Percentiles rank a stretch among this genome's conserved stretches.
Conservation (phyloP, 1,284 basidiomycete species). For the Ceratobasidium sp. region DNA sequence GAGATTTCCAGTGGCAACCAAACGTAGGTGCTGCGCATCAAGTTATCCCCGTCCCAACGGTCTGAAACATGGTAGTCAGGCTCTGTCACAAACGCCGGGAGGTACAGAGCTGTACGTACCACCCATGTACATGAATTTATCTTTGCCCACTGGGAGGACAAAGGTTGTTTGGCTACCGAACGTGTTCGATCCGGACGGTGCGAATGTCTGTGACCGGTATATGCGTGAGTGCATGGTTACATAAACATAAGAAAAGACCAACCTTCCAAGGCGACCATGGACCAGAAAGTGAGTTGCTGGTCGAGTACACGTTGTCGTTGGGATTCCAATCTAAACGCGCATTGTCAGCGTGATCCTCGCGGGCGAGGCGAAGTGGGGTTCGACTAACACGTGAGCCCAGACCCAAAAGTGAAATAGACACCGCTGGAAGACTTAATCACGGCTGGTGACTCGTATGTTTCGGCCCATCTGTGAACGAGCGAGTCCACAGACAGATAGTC, state of each 20-base stretch:
- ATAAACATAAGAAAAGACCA: neutral
- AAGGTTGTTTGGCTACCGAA: constrained; percentile 43
- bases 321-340: constrained; percentile 44
- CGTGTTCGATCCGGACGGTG: constrained; percentile 46
- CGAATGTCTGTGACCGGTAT: constrained; percentile 40
- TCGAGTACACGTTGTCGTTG: constrained; percentile 49
- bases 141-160: constrained; percentile 42
- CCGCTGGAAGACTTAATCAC: constrained; percentile 46
- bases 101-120: constrained; percentile 24
- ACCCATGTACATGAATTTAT: constrained; percentile 49
- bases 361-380: neutral
- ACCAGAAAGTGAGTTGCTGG: constrained; percentile 47
- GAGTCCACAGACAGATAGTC: constrained; percentile 46
- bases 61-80: constrained; percentile 28
- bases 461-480: constrained; percentile 44
- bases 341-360: neutral
- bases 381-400: constrained; percentile 44
- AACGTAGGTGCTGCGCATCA: constrained; percentile 9
- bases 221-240: neutral
- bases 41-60: constrained; percentile 48
- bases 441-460: constrained; percentile 47
- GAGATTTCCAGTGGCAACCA: constrained; percentile 48
- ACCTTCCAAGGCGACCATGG: constrained; percentile 49
- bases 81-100: neutral
- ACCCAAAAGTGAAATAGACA: constrained; percentile 38